Evolutionary conservation across 108 stramenopile genomes (phyloP), one percentile per base, ranked within the genome.

Genomic region (Nitzschia sp.): DNA sequence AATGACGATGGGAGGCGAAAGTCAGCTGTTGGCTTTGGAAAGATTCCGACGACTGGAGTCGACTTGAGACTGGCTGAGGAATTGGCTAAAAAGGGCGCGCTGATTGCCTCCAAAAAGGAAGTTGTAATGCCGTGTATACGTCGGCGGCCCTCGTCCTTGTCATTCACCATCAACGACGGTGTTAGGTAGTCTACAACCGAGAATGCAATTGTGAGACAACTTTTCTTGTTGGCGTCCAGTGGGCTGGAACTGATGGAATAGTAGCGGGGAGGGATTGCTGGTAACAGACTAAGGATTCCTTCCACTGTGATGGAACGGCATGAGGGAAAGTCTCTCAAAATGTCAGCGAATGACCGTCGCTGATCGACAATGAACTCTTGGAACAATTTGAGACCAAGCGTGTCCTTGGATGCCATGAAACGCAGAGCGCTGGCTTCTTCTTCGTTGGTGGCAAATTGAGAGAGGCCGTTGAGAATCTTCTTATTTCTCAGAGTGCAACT

Each of bases 221-320:
- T 32, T 11, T 47, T 71, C 47, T n/a, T 35, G 8, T 49, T 6
- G 25, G 79, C 59, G n/a, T 75, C 74, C 28, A 98, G 66, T 15
- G 97, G 97, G 71, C 93, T 95, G 3, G 92, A 92, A 47, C 89
- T 90, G 32, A 98, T 83, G 3, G 94, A 95, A 70, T 98, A 98
- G 71, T 94, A 96, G 31, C 97, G 81, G 15, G 97, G 95, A 26
- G 93, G 82, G 21, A 96, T 82, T 5, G 73, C 49, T 0, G 95
- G 90, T 47, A 97, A 63, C 25, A 86, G 61, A 21, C 82, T 77
- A 29, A 95, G 51, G 27, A 97, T 66, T 24, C 79, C 87, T 58
- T 88, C 83, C 21, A 96, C 59, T 18, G 92, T 63, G 32, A 94
- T 92, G 24, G 55, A 68, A 46, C 82, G 82, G 61, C 85, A 92